Evolutionary conservation across 805 yeast genomes (phyloP).

Genomic region (Brettanomyces nanus): DNA sequence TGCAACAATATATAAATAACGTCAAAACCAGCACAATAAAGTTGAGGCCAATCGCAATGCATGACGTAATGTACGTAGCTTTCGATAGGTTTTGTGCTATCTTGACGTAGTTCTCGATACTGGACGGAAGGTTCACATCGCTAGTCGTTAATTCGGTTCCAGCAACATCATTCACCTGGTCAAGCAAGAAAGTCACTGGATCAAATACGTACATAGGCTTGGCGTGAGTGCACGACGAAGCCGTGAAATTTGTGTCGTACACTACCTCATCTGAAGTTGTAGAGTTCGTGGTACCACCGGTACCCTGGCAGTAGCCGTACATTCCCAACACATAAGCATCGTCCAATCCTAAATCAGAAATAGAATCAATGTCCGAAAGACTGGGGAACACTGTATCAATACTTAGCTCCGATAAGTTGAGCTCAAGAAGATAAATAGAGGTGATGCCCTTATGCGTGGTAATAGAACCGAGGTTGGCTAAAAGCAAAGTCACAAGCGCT

Average conservation of each 20-base stretch:
- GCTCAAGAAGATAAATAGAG: conserved; percentile 38
- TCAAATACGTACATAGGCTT: conserved; percentile 49
- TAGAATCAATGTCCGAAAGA: conserved; percentile 4
- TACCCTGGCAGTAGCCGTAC: conserved; percentile 58
- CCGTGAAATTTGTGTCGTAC: conserved; percentile 25
- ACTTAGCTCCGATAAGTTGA: conserved; percentile 31
- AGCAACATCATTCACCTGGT: conserved; percentile 8
- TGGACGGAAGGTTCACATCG: conserved; percentile 44
- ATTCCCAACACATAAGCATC: conserved; percentile 47
- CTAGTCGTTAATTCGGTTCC: conserved; percentile 10
- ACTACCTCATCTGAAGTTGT: conserved; percentile 5
- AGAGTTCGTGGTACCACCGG: conserved; percentile 9
- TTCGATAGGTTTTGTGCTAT: conserved; percentile 40
- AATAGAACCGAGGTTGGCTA: conserved; percentile 48
- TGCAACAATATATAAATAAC: neutral
- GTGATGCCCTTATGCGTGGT: conserved; percentile 33
- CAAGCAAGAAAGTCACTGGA: conserved; percentile 29
- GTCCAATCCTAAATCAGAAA: conserved; percentile 30
- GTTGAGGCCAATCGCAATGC: conserved; percentile 39
- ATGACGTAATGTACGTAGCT: conserved; percentile 50
- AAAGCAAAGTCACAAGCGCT: conserved; percentile 37
- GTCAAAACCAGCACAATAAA: conserved; percentile 29
- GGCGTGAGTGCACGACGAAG: conserved; percentile 42
- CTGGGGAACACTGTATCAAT: conserved; percentile 9
- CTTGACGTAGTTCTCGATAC: conserved; percentile 37